phyloP scores from a whole-genome alignment of 169 alveolate genomes.

The Cytauxzoon felis region DNA sequence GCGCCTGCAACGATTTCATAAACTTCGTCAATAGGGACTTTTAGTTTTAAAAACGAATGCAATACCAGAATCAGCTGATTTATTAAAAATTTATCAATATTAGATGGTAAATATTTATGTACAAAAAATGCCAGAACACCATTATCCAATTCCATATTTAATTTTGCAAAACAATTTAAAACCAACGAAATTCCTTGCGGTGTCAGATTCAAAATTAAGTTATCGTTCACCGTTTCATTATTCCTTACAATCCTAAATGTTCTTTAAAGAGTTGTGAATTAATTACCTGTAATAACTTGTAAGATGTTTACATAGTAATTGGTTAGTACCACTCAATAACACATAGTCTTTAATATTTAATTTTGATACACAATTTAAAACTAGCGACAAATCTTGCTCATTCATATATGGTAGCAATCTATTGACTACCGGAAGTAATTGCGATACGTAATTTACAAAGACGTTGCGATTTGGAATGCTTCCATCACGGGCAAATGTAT shows the following conservation, averaged over 20 bases:
- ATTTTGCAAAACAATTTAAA: slow-evolving; percentile 43
- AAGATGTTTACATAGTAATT: slow-evolving; percentile 10
- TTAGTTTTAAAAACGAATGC: slow-evolving; percentile 34
- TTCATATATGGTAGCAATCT: slow-evolving; percentile 32
- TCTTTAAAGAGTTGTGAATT: neutral
- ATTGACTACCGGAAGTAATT: slow-evolving; percentile 19
- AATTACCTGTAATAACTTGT: slow-evolving; percentile 10
- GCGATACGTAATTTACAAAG: slow-evolving; percentile 9
- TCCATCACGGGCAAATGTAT: neutral
- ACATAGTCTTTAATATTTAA: slow-evolving; percentile 13
- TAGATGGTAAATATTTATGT: slow-evolving; percentile 13
- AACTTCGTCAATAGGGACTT: slow-evolving; percentile 17
- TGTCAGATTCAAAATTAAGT: slow-evolving; percentile 35
- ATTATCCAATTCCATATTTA: slow-evolving; percentile 6
- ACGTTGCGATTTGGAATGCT: neutral
- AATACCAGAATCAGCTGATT: slow-evolving; percentile 34
- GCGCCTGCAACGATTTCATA: neutral
- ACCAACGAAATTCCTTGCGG: slow-evolving; percentile 60
- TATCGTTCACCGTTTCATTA: neutral
- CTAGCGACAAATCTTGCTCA: slow-evolving; percentile 61
- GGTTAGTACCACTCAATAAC: slow-evolving; percentile 14
- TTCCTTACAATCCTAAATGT: neutral
- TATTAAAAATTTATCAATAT: slow-evolving; percentile 18
- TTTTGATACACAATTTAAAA: slow-evolving; percentile 47
- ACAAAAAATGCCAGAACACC: slow-evolving; percentile 21